These are phyloP conservation scores for Oxytropis ochrocephala DNA, from an alignment of 306 rosid genomes.

Conservation along the genomic window DNA sequence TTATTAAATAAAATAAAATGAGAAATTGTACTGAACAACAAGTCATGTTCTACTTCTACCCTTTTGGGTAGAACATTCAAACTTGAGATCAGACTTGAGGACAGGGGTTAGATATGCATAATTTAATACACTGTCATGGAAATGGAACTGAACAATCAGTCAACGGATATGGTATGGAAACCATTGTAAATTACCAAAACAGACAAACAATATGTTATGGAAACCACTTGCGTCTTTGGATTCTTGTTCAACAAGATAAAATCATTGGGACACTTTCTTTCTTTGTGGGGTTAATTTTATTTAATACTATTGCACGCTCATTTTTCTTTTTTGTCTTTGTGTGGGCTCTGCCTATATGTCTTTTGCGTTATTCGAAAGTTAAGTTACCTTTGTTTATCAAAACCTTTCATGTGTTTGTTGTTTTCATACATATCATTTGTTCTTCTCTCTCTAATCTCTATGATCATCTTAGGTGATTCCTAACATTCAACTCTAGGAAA, in stretches of 20 bases:
- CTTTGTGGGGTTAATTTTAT: conserved; percentile 22
- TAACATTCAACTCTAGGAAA: conserved; percentile 38
- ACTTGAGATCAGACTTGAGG: conserved; percentile 1
- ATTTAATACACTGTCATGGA: conserved; percentile 45
- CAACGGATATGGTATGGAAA: not conserved
- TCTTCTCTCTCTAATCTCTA: conserved; percentile 6
- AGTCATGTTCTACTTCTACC: not conserved
- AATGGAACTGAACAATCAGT: conserved; percentile 13
- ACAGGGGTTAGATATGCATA: conserved; percentile 30
- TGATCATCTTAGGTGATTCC: conserved; percentile 28
- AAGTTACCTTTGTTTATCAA: conserved; percentile 24
- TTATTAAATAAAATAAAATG: not conserved
- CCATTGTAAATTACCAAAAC: conserved; percentile 24
- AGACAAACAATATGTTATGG: conserved; percentile 11
- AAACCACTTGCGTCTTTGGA: conserved; percentile 51
- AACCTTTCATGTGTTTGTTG: not conserved
- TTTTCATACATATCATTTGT: conserved; percentile 21
- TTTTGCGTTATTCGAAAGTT: conserved; percentile 44
- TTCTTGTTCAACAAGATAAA: conserved; percentile 54
- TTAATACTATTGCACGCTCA: conserved; percentile 40
- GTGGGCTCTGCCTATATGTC: conserved; percentile 63
- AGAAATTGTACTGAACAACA: not conserved
- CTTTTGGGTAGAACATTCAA: conserved; percentile 19
- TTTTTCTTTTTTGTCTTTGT: conserved; percentile 33
- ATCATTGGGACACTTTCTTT: conserved; percentile 24